These are phyloP conservation scores for Eucommia ulmoides DNA, from an alignment of 257 asterid species.

Conservation along the genomic window DNA sequence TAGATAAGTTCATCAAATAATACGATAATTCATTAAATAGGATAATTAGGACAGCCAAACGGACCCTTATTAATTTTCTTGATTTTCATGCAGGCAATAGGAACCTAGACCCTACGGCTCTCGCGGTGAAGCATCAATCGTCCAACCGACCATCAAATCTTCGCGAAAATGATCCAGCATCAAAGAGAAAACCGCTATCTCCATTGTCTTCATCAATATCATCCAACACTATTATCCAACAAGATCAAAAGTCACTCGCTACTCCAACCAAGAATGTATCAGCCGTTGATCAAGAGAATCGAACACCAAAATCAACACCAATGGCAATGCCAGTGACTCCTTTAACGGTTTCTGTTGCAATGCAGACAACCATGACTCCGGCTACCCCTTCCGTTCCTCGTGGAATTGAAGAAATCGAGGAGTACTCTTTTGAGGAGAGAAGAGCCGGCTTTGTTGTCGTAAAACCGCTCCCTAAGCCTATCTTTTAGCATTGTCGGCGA, in stretches of 20 bases:
- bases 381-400: slow-evolving; percentile 17
- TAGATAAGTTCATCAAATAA: no score
- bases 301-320: slow-evolving; percentile 35
- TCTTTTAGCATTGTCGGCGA: no score
- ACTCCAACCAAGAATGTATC: slow-evolving; percentile 19
- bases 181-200: slow-evolving; percentile 53
- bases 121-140: slow-evolving; percentile 12
- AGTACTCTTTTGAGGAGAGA: slow-evolving; percentile 64
- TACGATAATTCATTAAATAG: no score
- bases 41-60: no score
- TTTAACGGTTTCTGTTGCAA: slow-evolving; percentile 24
- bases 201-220: slow-evolving; percentile 41
- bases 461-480: slow-evolving; percentile 14
- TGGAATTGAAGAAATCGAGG: slow-evolving; percentile 14
- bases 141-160: slow-evolving; percentile 19
- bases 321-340: slow-evolving; percentile 40
- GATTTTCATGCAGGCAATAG: slow-evolving; percentile 60
- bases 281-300: slow-evolving; percentile 27
- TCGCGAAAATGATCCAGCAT: slow-evolving; percentile 10
- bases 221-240: slow-evolving; percentile 12
- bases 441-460: slow-evolving; percentile 52
- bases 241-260: slow-evolving; percentile 22
- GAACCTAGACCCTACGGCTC: slow-evolving; percentile 15
- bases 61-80: no score
- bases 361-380: slow-evolving; percentile 35